Evolutionary conservation across 768 basidiomycete species (phyloP), one percentile per base, ranked within the genome.

Genomic region (Rhodotorula graminis): DNA sequence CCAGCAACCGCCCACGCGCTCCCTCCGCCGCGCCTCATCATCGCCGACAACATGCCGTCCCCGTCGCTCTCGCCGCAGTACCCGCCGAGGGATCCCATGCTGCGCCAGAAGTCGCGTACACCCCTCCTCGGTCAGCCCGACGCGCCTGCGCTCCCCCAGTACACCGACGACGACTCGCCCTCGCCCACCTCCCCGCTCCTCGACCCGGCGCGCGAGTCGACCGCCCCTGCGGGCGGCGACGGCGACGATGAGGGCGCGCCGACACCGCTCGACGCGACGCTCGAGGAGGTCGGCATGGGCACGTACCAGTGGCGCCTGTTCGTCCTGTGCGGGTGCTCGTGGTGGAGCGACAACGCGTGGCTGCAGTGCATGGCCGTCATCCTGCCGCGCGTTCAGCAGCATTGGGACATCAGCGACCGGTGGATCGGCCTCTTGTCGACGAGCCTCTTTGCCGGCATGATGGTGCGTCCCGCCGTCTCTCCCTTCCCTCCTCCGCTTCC

Each of bases 361-460:
- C 87, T 94, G 65, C 90, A 93, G 85, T 59, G 44, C 27, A n/a
- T 69, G 23, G 69, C 69, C 37, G 92, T 98, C 49, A 90, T 95
- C 59, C 84, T 99, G n/a, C 95, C 95, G n/a, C 85, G 95, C 60
- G 89, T 99, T 33, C 95, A 97, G 80, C 59, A 88, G 61, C 92
- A 97, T 80, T 99, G 88, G 81, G 82, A 84, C 77, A 87, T 93
- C 86, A 77, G 79, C 19, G 89, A 93, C 79, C 84, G 84, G 60
- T 87, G 87, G 74, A 90, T 94, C 61, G 95, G 93, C 33, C 80
- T 85, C 2, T 82, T 97, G 23, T 94, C 93, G 0, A 91, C 92
- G 8, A 88, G 90, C 8, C 93, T 92, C 86, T 93, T 93, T 79
- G 88, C 86, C 19, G 92, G 95, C n/a, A 98, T 98, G 95, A 96